Evolutionary conservation across 768 basidiomycete species (phyloP), one percentile per base, ranked within the genome.

Genomic region (Collybia mongolica): DNA sequence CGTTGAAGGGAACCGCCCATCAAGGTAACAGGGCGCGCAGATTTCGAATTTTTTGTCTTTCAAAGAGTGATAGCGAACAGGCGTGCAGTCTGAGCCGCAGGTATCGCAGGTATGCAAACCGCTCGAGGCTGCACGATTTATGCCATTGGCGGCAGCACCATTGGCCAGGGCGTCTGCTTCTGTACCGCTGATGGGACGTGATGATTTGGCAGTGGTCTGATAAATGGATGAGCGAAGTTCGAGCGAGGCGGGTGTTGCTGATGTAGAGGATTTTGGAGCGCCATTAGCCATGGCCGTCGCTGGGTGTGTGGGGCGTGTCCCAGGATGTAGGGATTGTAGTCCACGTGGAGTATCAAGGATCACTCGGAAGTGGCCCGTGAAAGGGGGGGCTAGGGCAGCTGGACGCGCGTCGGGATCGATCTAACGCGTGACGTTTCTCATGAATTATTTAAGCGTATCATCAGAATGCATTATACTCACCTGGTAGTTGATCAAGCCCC

Each of bases 401-500:
- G 97, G 97, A 45, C 95, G 82, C 52, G 93, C 87, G 63, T 98
- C 96, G 26, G 96, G 94, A 72, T 99, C 97, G 61, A 99, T 92
- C 96, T 99, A 60, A 44, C 12, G 32, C 5, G 5, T 2, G 11
- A 2, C 15, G 36, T 53, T 8, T 42, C 29, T 32, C 37, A 40
- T 52, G 29, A 52, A 52, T 24, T 51, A 36, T 35, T 39, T 17
- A 37, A 37, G 50, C n/a, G 29, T 44, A 19, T 37, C 15, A 28
- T 24, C 9, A 6, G 28, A 42, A 1, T 24, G 39, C 3, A 37
- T 48, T 23, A 20, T 19, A 62, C 81, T 49, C 55, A 94, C 96
- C 79, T 99, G 97, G 68, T 99, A 99, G 72, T 99, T 99, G 63
- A 99, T 86, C 51, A 99, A 75, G 0, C 97, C 97, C 97, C 97